Conservation (phyloP, 1,284 basidiomycete genomes). For the Tilletia indica region DNA sequence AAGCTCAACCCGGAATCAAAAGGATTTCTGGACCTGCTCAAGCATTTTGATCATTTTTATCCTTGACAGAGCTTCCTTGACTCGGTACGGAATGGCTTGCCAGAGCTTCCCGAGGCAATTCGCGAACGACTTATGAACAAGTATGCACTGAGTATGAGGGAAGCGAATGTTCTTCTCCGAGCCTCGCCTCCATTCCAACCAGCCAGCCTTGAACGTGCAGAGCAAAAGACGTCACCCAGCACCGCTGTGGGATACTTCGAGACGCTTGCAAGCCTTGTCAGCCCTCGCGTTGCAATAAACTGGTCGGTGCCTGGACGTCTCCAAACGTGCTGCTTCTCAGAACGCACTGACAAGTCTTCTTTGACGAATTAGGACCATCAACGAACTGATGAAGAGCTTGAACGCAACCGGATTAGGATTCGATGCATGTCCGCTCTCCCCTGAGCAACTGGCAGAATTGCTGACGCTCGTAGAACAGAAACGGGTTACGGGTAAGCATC, state of each 20-base stretch:
- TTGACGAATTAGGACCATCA: conserved; percentile 34
- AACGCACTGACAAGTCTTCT: too few species aligned
- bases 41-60: background rate
- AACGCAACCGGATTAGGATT: conserved; percentile 38
- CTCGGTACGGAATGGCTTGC: conserved; percentile 64
- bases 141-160: conserved; percentile 65
- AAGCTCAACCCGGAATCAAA: conserved; percentile 52
- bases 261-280: conserved; percentile 59
- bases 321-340: background rate
- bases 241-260: conserved; percentile 73
- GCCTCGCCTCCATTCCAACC: conserved; percentile 59
- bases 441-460: conserved; percentile 70
- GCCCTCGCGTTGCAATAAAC: conserved; percentile 66
- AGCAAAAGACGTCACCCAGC: conserved; percentile 56
- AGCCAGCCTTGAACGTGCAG: conserved; percentile 58
- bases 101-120: conserved; percentile 74
- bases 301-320: conserved; percentile 64
- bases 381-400: conserved; percentile 44
- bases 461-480: conserved; percentile 72
- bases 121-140: conserved; percentile 64
- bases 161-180: conserved; percentile 50
- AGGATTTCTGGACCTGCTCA: background rate
- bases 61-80: conserved; percentile 57
- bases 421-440: conserved; percentile 34
- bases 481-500: conserved; percentile 62